A percentile compares a stretch with the other conserved stretches of the same genome.
phyloP scores from a whole-genome alignment of 129 eudicot species.

The Pittosporum tobira region DNA sequence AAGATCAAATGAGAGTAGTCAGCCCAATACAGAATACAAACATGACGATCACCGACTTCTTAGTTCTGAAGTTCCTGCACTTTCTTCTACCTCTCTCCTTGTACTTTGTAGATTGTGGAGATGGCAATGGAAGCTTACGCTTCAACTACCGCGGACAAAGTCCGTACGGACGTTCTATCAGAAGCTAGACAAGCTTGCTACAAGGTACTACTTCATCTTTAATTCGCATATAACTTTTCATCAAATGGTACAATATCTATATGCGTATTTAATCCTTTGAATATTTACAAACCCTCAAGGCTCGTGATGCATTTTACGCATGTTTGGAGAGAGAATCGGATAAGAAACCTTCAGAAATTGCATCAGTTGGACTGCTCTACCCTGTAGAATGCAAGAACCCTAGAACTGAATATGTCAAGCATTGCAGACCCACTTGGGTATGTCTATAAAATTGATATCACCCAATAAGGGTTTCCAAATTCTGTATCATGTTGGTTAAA shows the following conservation, averaged over 20 bases:
- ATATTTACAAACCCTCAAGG: constrained; percentile 25
- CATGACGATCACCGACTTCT: no score
- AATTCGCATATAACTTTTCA: no score
- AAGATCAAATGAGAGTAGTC: no score
- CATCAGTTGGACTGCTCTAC: constrained; percentile 72
- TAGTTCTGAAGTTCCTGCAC: no score
- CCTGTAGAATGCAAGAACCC: constrained; percentile 68
- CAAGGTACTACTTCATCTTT: not conserved
- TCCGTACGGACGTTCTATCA: constrained; percentile 1
- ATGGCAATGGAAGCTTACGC: constrained; percentile 1
- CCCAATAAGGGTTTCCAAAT: no score
- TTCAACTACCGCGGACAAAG: not conserved
- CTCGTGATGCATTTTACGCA: constrained; percentile 80
- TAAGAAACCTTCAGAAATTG: constrained; percentile 76
- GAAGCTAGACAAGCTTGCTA: constrained; percentile 7
- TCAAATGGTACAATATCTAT: no score
- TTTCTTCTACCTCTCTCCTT: no score
- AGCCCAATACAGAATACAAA: no score
- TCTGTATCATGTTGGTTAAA: no score
- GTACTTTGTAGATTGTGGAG: no score
- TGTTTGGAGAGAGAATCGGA: constrained; percentile 63
- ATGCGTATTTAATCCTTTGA: no score
- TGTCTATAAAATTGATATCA: no score
- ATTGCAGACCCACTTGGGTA: constrained; percentile 89
- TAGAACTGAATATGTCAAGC: constrained; percentile 46